A percentile compares a stretch with the other conserved stretches of the same genome.
These are phyloP conservation scores for Isabelozyma gotoi DNA, from an alignment of 805 yeast genomes.

Conservation along the genomic window DNA sequence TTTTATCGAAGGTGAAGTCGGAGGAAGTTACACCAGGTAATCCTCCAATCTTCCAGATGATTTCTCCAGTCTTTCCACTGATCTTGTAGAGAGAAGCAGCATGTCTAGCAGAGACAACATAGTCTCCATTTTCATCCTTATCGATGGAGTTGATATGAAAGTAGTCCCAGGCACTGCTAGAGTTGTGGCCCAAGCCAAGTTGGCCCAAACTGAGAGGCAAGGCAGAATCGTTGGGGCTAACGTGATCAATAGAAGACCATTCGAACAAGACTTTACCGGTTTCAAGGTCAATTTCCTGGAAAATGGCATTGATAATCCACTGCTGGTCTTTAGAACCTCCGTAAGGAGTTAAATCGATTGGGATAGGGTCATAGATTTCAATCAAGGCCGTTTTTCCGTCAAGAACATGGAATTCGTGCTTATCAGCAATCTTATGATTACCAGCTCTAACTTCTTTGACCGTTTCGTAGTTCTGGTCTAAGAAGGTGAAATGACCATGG, in stretches of 20 bases:
- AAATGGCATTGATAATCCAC: conserved; percentile 34
- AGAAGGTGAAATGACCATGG: conserved; percentile 30
- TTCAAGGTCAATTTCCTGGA: conserved; percentile 36
- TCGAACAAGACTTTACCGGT: conserved; percentile 35
- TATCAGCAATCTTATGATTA: conserved; percentile 30
- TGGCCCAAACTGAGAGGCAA: conserved; percentile 25
- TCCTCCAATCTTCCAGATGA: conserved; percentile 34
- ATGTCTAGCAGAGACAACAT: conserved; percentile 35
- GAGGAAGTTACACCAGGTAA: conserved; percentile 16
- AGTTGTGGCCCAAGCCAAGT: conserved; percentile 33
- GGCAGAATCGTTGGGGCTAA: conserved; percentile 30
- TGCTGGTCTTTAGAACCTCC: conserved; percentile 23
- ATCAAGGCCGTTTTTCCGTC: conserved; percentile 28
- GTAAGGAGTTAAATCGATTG: conserved; percentile 24
- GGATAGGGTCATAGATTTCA: conserved; percentile 32
- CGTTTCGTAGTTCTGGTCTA: conserved; percentile 27
- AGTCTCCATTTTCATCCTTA: conserved; percentile 32
- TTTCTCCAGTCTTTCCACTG: conserved; percentile 33
- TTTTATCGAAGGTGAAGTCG: conserved; percentile 13
- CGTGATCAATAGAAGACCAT: conserved; percentile 33
- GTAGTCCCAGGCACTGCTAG: conserved; percentile 38
- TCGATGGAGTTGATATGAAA: conserved; percentile 41
- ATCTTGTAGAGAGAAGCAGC: conserved; percentile 33
- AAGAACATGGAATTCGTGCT: conserved; percentile 36
- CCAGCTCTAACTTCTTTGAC: conserved; percentile 33